Conservation (phyloP, 2,329 filamentous ascomycete genomes). For the Penicillium corylophilum region DNA sequence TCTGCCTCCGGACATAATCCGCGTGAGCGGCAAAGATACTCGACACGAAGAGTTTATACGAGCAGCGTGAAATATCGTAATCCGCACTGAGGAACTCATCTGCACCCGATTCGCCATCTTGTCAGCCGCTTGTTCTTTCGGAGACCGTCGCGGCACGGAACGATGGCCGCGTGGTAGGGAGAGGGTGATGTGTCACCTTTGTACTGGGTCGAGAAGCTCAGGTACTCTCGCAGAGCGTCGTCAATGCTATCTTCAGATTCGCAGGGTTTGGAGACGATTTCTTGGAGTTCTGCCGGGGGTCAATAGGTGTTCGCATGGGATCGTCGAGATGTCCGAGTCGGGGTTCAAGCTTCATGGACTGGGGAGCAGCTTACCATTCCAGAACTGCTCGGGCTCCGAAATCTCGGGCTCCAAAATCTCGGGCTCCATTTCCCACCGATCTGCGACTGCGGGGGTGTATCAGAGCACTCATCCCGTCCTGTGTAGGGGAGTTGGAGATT, state of each 20-base stretch:
- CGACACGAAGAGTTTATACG: constrained; percentile 74
- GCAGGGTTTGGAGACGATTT: constrained; percentile 61
- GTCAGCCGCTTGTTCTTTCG: not conserved
- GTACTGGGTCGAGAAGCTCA: constrained; percentile 73
- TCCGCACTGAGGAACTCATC: constrained; percentile 73
- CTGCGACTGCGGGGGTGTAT: constrained; percentile 33
- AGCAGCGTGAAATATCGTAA: constrained; percentile 76
- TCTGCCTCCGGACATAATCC: constrained; percentile 87
- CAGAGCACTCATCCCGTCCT: constrained; percentile 39
- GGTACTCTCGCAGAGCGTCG: constrained; percentile 78
- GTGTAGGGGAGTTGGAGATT: constrained; percentile 23
- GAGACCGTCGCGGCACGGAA: not conserved
- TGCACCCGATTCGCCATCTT: constrained; percentile 19
- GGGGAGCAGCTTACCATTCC: constrained; percentile 66
- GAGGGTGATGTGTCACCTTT: constrained; percentile 51
- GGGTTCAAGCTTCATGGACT: constrained; percentile 12
- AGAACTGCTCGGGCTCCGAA: constrained; percentile 80
- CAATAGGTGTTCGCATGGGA: constrained; percentile 10
- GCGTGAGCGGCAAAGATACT: constrained; percentile 70
- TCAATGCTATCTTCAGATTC: constrained; percentile 70
- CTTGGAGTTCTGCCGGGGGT: constrained; percentile 59
- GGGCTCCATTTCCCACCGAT: constrained; percentile 60
- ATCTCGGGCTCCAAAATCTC: constrained; percentile 73
- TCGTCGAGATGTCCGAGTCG: not conserved
- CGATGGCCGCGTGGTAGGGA: not conserved